phyloP scores from a whole-genome alignment of 805 yeast species.

The Teunomyces barrocoloradensis region DNA sequence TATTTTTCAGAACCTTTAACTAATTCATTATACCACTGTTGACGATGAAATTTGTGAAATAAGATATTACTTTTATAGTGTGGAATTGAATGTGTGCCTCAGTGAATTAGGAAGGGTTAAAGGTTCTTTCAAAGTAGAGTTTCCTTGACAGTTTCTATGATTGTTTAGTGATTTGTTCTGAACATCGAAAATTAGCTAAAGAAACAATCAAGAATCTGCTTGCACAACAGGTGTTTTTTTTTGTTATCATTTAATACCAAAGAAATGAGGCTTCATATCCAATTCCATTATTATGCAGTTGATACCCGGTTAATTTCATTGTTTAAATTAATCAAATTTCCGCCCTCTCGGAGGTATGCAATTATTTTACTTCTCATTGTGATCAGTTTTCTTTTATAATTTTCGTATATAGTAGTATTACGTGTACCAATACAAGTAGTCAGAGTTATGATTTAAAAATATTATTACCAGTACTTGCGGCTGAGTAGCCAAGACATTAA shows the following conservation, averaged over 20 bases:
- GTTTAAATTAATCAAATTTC: not conserved
- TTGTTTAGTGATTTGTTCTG: not conserved
- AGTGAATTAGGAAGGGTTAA: not conserved
- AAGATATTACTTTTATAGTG: not conserved
- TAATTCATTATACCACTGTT: not conserved
- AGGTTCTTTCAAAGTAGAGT: constrained; percentile 1
- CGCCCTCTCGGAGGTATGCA: not conserved
- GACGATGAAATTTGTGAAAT: not conserved
- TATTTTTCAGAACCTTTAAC: constrained; percentile 1
- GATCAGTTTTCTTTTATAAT: not conserved
- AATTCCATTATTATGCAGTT: not conserved
- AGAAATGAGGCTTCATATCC: not conserved
- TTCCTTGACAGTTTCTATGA: not conserved
- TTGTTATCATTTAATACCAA: not conserved
- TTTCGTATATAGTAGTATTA: too few relatives aligned
- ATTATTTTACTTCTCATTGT: not conserved
- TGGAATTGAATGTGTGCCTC: not conserved
- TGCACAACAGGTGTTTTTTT: not conserved
- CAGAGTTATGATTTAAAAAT: too few relatives aligned
- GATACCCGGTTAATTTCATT: not conserved
- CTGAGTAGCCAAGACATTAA: too few relatives aligned
- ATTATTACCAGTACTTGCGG: too few relatives aligned
- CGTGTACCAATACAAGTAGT: too few relatives aligned
- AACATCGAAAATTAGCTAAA: not conserved
- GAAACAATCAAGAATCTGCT: not conserved